Conservation (phyloP, 1,284 basidiomycete genomes). For the Cryptococcus sp. region DNA sequence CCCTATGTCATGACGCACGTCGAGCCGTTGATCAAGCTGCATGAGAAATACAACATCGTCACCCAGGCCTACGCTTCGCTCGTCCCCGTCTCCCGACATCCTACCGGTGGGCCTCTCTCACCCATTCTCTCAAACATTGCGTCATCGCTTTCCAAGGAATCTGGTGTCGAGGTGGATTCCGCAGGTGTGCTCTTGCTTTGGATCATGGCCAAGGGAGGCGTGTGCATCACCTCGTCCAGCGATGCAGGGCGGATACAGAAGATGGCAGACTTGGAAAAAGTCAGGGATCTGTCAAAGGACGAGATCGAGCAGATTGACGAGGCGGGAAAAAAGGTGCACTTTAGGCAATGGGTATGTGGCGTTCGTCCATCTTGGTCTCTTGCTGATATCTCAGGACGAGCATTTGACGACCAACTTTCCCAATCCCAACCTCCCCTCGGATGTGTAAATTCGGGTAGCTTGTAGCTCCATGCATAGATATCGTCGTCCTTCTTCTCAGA, state of each 20-base stretch:
- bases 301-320: constrained; percentile 62
- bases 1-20: constrained; percentile 64
- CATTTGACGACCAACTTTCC: constrained; percentile 2
- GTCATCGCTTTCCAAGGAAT: constrained; percentile 21
- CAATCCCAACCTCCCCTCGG: not conserved
- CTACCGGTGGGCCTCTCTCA: constrained; percentile 54
- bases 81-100: constrained; percentile 54
- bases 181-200: constrained; percentile 59
- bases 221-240: constrained; percentile 63
- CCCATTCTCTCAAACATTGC: constrained; percentile 53
- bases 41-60: constrained; percentile 58
- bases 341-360: constrained; percentile 36
- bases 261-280: constrained; percentile 53
- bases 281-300: constrained; percentile 58
- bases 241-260: constrained; percentile 61
- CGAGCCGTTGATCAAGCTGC: constrained; percentile 54
- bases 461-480: too few relatives aligned
- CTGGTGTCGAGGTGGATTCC: constrained; percentile 51
- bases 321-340: constrained; percentile 58
- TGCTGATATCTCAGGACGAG: not conserved
- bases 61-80: constrained; percentile 57
- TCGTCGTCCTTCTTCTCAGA: too few relatives aligned
- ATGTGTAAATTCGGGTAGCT: too few relatives aligned
- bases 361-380: not conserved
- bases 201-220: constrained; percentile 55